Evolutionary conservation across 768 basidiomycete genomes (phyloP).

Genomic region (Trametes elegans): DNA sequence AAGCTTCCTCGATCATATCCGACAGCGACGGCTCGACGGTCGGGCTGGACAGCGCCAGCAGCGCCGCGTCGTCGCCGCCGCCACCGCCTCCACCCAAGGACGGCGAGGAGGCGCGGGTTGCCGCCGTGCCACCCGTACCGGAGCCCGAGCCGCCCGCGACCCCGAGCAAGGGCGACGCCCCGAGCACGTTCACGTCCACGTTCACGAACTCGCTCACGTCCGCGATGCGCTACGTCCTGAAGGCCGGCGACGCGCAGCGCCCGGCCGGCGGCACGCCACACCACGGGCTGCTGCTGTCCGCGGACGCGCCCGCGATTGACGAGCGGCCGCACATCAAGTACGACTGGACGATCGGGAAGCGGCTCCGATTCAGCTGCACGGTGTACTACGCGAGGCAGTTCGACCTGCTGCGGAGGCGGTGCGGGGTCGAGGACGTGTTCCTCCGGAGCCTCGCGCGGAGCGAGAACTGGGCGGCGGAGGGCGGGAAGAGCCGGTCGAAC

Average conservation of each 20-base stretch:
- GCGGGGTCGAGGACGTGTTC: constrained; percentile 60
- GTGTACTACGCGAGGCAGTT: constrained; percentile 84
- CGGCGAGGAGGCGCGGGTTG: background rate
- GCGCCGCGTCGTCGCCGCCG: constrained; percentile 18
- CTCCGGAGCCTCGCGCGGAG: constrained; percentile 59
- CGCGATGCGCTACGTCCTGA: constrained; percentile 61
- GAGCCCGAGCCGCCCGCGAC: constrained; percentile 7
- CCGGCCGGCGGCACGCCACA: constrained; percentile 37
- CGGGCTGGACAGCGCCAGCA: constrained; percentile 15
- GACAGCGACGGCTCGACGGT: constrained; percentile 41
- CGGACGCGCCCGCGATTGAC: constrained; percentile 46
- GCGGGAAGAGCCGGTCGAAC: constrained; percentile 77
- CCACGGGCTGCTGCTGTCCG: constrained; percentile 48
- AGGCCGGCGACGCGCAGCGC: constrained; percentile 32
- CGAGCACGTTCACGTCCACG: constrained; percentile 33
- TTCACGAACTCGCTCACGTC: constrained; percentile 54
- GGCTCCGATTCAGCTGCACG: constrained; percentile 75
- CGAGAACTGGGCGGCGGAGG: constrained; percentile 69
- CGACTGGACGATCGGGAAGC: constrained; percentile 74
- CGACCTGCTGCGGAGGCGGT: constrained; percentile 60
- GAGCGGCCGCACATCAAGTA: constrained; percentile 82
- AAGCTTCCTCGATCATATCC: constrained; percentile 42
- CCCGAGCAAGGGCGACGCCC: background rate
- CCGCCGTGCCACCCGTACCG: background rate
- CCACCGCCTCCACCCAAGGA: constrained; percentile 16